Evolutionary conservation across 2,329 filamentous ascomycete species (phyloP).

Genomic region (Furcasterigmium furcatum): DNA sequence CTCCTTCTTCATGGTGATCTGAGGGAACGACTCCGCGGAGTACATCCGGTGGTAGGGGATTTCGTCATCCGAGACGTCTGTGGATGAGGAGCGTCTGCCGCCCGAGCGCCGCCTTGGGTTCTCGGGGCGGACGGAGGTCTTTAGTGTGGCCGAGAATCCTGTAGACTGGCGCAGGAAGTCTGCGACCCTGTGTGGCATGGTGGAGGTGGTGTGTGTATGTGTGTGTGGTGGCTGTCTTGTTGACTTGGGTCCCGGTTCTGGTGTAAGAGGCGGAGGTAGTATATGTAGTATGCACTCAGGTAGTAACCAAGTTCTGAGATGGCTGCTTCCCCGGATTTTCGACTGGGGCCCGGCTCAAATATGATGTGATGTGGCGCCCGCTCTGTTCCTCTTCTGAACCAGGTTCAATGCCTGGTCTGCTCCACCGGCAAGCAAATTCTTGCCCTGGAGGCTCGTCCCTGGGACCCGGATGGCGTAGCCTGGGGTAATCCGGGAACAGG

Average conservation of each 20-base stretch:
- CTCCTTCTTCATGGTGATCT: neutral
- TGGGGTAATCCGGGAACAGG: too few relatives aligned
- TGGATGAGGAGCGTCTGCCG: conserved; percentile 9
- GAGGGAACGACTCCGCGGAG: neutral
- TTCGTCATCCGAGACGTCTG: conserved; percentile 10
- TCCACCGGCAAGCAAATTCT: neutral
- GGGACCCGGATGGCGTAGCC: neutral
- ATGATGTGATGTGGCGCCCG: conserved; percentile 5
- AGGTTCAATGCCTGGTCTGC: neutral
- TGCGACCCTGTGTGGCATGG: conserved; percentile 56
- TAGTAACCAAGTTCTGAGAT: conserved; percentile 2
- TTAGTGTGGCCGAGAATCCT: conserved; percentile 28
- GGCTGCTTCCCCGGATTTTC: conserved; percentile 5
- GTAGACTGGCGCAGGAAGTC: conserved; percentile 56
- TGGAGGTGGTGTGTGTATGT: conserved; percentile 13
- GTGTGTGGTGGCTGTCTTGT: conserved; percentile 4
- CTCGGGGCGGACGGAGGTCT: conserved; percentile 35
- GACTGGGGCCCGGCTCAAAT: conserved; percentile 7
- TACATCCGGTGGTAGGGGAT: conserved; percentile 13
- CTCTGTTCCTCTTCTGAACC: neutral
- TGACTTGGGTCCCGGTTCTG: too few relatives aligned
- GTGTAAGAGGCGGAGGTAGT: too few relatives aligned
- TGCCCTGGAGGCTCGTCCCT: neutral
- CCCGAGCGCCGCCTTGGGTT: conserved; percentile 3
- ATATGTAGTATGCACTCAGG: too few relatives aligned